Evolutionary conservation across 148 eudicot species (phyloP).

Genomic region (Rheum nobile): DNA sequence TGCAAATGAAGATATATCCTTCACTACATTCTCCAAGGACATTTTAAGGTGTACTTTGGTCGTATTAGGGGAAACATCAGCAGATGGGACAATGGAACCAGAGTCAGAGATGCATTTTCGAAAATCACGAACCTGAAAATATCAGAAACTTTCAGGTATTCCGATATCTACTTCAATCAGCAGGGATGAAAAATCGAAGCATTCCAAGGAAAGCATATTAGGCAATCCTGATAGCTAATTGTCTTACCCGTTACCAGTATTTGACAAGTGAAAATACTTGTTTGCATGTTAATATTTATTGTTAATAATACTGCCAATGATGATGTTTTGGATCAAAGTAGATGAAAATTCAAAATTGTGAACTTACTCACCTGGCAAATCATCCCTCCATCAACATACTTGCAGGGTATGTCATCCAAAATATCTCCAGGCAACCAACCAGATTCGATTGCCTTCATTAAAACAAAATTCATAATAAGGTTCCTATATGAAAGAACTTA

Average conservation of each 20-base stretch:
- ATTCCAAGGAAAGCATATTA: neutral
- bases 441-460: conserved; percentile 77
- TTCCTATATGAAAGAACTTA: neutral
- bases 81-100: conserved; percentile 30
- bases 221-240: neutral
- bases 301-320: neutral
- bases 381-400: conserved; percentile 54
- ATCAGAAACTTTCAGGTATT: conserved; percentile 4
- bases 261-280: neutral
- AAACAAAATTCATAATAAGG: neutral
- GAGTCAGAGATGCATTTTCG: conserved; percentile 48
- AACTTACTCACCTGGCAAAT: conserved; percentile 67
- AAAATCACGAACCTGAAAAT: conserved; percentile 75
- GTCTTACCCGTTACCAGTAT: neutral
- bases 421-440: conserved; percentile 83
- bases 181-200: neutral
- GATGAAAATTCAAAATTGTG: neutral
- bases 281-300: neutral
- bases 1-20: conserved; percentile 77
- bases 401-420: conserved; percentile 92
- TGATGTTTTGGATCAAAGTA: conserved; percentile 1
- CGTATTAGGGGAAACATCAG: conserved; percentile 33
- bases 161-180: neutral
- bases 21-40: conserved; percentile 91
- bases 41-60: conserved; percentile 65